Base-by-base conservation (phyloP, 2,329 filamentous ascomycete species). In the Ophiostoma himal-ulmi region DNA sequence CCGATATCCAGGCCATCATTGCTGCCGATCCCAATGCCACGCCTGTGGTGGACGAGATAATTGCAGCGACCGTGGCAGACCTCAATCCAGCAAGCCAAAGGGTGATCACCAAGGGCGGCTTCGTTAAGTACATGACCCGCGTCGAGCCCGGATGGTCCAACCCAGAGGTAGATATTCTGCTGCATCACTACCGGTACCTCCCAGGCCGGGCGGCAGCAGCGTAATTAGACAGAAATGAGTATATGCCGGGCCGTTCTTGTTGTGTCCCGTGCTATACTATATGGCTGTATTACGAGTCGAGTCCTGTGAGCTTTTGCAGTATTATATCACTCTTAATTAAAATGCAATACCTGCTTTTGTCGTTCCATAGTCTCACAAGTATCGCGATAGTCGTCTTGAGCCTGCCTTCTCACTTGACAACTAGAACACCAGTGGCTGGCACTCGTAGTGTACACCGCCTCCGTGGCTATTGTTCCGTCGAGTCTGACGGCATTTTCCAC, bases 61-160 rank as follows among this genome's bases (percentile, higher is more conserved):
- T 87, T 62, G 75, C 79, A 22, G 85, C 84, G 1, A 76, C 85
- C 7, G 84, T 85, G 11, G 81, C 84, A 5, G 37, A 26, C 65
- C 36, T 13, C 14, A 89, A 91, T 74, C 70, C 71, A 8, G 80
- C 79, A 3, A 91, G 88, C 74, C 82, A 83, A 71, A 81, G 81
- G 3, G 84, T 91, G 8, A 73, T 91, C 70, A 74, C 76, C 67
- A 90, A 89, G 75, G 78, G 76, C 17, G 87, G 88, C 0, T 88
- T 90, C 73, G 78, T 78, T 74, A 75, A 81, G 52, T 81, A 81
- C 62, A 81, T 82, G 74, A 77, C 73, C 36, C 84, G 80, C 78
- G 73, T 75, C 44, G 79, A 78, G 67, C 70, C 73, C 4, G 77
- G 78, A 41, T 44, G 70, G 54, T 20, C 39, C 5, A 22, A 37